phyloP scores from a whole-genome alignment of 306 rosid species.

The Cucurbita moschata region DNA sequence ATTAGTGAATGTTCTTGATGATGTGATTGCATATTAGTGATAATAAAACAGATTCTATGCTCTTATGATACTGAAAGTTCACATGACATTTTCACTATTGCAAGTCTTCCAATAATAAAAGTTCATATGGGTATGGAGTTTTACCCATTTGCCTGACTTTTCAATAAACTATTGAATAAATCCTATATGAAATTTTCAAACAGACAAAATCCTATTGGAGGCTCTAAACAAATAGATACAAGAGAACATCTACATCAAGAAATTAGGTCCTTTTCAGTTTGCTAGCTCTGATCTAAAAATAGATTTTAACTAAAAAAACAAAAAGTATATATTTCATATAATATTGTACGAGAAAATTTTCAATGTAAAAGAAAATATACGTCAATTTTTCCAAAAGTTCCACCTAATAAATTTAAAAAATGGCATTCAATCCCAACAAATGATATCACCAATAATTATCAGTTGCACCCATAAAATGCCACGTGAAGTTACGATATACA shows the following conservation, averaged over 20 bases:
- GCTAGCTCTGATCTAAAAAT: neutral
- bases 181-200: neutral
- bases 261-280: neutral
- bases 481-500: neutral
- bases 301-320: too few relatives aligned
- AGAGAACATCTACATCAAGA: conserved; percentile 1
- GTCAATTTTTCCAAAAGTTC: neutral
- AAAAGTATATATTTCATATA: neutral
- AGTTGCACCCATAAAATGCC: neutral
- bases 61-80: neutral
- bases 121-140: neutral
- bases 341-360: neutral
- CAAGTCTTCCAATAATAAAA: neutral
- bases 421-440: neutral
- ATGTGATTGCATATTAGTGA: neutral
- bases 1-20: neutral
- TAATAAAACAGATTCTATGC: neutral
- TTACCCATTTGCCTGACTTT: neutral
- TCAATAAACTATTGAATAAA: neutral
- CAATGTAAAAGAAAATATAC: neutral
- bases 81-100: too few relatives aligned
- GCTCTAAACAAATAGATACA: neutral
- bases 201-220: neutral
- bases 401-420: neutral
- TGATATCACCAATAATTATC: neutral